Evolutionary conservation across 768 basidiomycete species (phyloP), one percentile per base, ranked within the genome.

Genomic region (Mycena maculata): DNA sequence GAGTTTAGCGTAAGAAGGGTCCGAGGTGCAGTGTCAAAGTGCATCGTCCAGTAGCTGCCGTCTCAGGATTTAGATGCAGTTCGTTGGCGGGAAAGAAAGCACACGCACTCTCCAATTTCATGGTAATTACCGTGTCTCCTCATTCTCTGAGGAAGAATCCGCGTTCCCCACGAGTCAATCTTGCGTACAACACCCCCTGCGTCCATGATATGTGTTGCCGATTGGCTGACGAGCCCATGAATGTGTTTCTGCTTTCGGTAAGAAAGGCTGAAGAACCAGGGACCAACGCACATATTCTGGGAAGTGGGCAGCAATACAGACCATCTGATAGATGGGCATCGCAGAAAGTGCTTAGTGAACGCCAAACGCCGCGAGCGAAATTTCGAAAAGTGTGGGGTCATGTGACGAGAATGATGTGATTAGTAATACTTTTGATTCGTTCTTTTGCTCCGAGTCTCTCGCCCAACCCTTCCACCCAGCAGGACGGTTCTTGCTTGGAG

Each of bases 261-360:
- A 66, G 38, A 10, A 59, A 10, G 30, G 8, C 42, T 1, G 44
- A 45, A 11, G 31, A n/a, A 18, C 15, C 27, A 9, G 58, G 13
- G 65, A 22, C 23, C 23, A 12, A 81, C 89, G 58, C 66, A 93
- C 93, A 75, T 91, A 94, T 86, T 91, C 85, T 18, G 80, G 78
- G 69, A 89, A 89, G 76, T 95, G 94, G 5, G 87, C 86, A 1
- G 94, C 84, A 65, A 96, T 93, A 75, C 94, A 95, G 54, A 95
- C 73, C 84, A 96, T 88, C 74, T 94, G 89, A 81, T 96, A 96
- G 75, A 95, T 86, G 7, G 94, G 94, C 94, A 96, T 96, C 27
- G 28, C 13, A 18, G 52, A 33, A 28, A 25, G 31, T 20, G 64
- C n/a, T 48, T 33, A 13, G 48, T 28, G 48, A 18, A 10, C 25